Conservation (phyloP, 805 yeast species). For the Nakazawaea siamensis region DNA sequence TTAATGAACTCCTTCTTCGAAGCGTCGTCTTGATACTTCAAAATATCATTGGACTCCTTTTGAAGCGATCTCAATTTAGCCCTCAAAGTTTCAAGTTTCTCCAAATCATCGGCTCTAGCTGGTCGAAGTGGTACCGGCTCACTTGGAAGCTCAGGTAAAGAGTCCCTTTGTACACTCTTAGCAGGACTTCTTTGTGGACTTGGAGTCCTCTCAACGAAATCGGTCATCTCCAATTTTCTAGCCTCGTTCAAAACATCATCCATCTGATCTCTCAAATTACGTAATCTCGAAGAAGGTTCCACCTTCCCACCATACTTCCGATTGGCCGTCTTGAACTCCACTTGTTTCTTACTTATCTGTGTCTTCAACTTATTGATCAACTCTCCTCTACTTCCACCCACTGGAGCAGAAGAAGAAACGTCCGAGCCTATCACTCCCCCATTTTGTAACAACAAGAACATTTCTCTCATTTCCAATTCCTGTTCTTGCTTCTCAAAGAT, state of each 20-base stretch:
- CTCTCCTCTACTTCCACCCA: conserved; percentile 11
- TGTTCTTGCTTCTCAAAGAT: conserved; percentile 65
- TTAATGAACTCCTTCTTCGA: conserved; percentile 45
- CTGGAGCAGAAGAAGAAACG: conserved; percentile 15
- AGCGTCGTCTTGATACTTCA: conserved; percentile 48
- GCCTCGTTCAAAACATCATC: conserved; percentile 81
- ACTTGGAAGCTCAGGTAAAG: conserved; percentile 10
- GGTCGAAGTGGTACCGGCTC: conserved; percentile 25
- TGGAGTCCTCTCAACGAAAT: conserved; percentile 48
- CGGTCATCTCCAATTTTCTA: conserved; percentile 76
- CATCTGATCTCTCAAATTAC: conserved; percentile 76
- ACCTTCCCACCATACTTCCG: conserved; percentile 34
- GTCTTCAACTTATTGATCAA: conserved; percentile 32
- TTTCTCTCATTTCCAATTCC: conserved; percentile 69
- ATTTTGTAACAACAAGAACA: conserved; percentile 54
- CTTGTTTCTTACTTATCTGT: conserved; percentile 37
- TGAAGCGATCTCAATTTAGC: conserved; percentile 55
- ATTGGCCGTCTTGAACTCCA: conserved; percentile 24
- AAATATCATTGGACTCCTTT: conserved; percentile 66
- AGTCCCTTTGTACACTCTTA: conserved; percentile 3
- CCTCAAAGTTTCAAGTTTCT: conserved; percentile 46
- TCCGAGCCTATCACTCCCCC: conserved; percentile 17
- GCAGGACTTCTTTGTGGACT: conserved; percentile 12
- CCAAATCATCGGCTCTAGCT: conserved; percentile 41
- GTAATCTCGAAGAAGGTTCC: conserved; percentile 71